Evolutionary conservation across 148 eudicot genomes (phyloP).

Genomic region (Fagopyrum homotropicum): DNA sequence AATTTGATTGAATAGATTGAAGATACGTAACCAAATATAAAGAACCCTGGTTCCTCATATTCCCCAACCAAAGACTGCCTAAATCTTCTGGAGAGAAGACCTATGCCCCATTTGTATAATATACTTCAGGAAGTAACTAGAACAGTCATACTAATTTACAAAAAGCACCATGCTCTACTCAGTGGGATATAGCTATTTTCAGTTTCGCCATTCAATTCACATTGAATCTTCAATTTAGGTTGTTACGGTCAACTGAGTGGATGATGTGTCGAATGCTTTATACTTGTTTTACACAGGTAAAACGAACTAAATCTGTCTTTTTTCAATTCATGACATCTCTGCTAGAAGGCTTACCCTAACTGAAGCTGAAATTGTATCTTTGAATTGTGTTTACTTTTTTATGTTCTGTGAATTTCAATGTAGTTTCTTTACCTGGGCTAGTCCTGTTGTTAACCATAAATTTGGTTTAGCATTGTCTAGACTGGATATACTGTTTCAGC

Average conservation of each 20-base stretch:
- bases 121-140: too few relatives aligned
- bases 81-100: too few relatives aligned
- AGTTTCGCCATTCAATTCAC: not conserved
- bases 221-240: not conserved
- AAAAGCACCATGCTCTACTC: not conserved
- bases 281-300: not conserved
- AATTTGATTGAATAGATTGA: too few relatives aligned
- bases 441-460: slow-evolving; percentile 23
- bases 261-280: not conserved
- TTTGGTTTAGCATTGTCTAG: not conserved
- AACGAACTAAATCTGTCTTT: not conserved
- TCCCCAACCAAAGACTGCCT: too few relatives aligned
- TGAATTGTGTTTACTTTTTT: not conserved
- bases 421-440: slow-evolving; percentile 24
- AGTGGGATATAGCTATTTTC: not conserved
- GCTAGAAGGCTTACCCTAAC: not conserved
- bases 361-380: slow-evolving; percentile 1
- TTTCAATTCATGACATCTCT: not conserved
- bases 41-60: too few relatives aligned
- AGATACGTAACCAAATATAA: too few relatives aligned
- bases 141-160: too few relatives aligned
- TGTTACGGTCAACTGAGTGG: not conserved
- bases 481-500: not conserved
- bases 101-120: too few relatives aligned
- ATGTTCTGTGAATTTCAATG: not conserved